These are phyloP conservation scores for Sporobolomyces phaffii DNA, from an alignment of 768 basidiomycete species.

Conservation along the genomic window DNA sequence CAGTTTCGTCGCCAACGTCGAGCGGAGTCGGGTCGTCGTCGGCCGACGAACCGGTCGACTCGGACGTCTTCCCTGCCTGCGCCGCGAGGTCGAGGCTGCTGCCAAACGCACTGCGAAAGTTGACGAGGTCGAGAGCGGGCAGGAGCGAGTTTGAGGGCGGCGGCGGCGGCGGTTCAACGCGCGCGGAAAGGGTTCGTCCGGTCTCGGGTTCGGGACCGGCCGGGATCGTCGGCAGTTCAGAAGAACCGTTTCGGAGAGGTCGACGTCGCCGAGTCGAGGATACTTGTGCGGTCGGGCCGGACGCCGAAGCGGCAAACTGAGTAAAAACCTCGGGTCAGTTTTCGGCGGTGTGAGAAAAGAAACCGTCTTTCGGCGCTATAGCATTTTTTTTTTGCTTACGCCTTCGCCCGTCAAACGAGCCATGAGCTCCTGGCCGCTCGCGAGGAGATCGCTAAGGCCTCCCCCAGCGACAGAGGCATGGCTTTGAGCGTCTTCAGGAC, in stretches of 20 bases:
- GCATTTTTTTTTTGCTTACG: too few relatives aligned
- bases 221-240: constrained; percentile 3
- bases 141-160: background rate
- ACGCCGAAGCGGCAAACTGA: constrained; percentile 8
- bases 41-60: background rate
- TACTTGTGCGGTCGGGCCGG: background rate
- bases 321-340: background rate
- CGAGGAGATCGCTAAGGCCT: constrained; percentile 24
- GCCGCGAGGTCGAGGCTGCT: constrained; percentile 14
- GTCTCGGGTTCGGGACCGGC: background rate
- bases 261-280: background rate
- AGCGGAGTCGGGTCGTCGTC: too few relatives aligned
- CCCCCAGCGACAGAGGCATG: background rate
- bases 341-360: too few relatives aligned
- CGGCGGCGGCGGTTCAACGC: background rate
- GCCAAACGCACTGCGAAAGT: constrained; percentile 13
- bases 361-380: too few relatives aligned
- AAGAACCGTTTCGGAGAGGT: constrained; percentile 3
- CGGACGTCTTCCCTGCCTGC: background rate
- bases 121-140: constrained; percentile 13
- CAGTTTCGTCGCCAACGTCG: background rate
- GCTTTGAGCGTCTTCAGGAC: too few relatives aligned
- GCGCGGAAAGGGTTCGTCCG: background rate
- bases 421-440: constrained; percentile 25
- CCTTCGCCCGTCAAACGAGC: constrained; percentile 28